Evolutionary conservation across 2,329 filamentous ascomycete genomes (phyloP), one percentile per base, ranked within the genome.

Genomic region (Penicillium concentricum): DNA sequence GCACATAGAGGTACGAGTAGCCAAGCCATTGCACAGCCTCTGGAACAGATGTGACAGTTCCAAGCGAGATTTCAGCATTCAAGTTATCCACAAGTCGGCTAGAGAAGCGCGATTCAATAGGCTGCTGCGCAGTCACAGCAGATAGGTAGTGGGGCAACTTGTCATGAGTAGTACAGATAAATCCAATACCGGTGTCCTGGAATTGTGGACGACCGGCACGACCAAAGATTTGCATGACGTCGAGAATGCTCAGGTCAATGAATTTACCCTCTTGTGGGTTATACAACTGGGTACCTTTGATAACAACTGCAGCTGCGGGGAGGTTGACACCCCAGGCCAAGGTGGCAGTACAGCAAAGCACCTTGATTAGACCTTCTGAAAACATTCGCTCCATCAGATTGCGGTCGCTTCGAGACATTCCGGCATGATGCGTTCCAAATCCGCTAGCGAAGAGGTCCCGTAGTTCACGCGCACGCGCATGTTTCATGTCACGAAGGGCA

Each of bases 291-390:
- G 94, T 99, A 16, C 94, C 94, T 73, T 99, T 99, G 82, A 99
- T 99, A 51, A 99, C 84, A 49, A 99, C 94, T 0, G 94, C 95
- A 0, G 94, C 94, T 34, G 94, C 94, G 0, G 94, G 94, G 74
- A 99, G 84, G 74, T 99, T 99, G 71, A 99, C 93, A 86, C 94
- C 94, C 94, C 94, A 99, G 0, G 94, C 94, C 26, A 99, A 82
- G 1, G 94, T 99, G 12, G 94, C 94, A 2, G 94, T 99, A 85
- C 95, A 99, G 81, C 93, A 97, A 22, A 99, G 87, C 0, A 99
- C 92, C 73, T 94, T 96, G 66, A 97, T 84, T n/a, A 97, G 88
- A 26, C 94, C 95, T 64, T 95, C 89, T 4, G 82, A 85, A 66
- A 99, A 99, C 16, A 97, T 82, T 18, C 91, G 86, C 73, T 99